These are phyloP conservation scores for Vitis amurensis DNA, from an alignment of 164 flowering plant species.

Conservation along the genomic window DNA sequence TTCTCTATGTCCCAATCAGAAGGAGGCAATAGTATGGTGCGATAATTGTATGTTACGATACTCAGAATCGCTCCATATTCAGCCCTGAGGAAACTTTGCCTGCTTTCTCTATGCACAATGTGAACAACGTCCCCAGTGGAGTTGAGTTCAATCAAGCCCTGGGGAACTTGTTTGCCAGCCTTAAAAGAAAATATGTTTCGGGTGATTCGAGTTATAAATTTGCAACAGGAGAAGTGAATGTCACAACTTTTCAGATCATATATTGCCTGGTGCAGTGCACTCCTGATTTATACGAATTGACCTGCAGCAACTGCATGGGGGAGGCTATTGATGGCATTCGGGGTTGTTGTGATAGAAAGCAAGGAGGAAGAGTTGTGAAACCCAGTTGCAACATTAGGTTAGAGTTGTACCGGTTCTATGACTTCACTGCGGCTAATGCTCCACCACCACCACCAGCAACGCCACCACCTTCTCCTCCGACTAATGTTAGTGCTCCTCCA, in stretches of 20 bases:
- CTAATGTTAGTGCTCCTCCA: no score
- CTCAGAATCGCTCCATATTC: conserved; percentile 19
- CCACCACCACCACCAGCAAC: not conserved
- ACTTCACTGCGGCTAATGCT: not conserved
- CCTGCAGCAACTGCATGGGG: conserved; percentile 30
- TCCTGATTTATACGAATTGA: conserved; percentile 19
- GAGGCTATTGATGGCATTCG: not conserved
- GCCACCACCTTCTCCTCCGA: not conserved
- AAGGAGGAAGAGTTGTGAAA: conserved; percentile 27
- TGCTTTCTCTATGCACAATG: not conserved
- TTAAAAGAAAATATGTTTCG: no score
- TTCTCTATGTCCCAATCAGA: conserved; percentile 14
- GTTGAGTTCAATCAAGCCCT: conserved; percentile 8
- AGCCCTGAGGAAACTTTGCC: not conserved
- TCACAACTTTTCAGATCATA: conserved; percentile 13
- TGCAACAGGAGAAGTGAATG: conserved; percentile 4
- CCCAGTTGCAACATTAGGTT: conserved; percentile 35
- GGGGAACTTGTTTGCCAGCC: not conserved
- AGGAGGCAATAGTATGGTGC: conserved; percentile 27
- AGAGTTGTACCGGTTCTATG: conserved; percentile 27
- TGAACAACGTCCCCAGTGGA: conserved; percentile 2
- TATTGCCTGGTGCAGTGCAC: conserved; percentile 42
- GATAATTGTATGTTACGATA: conserved; percentile 37
- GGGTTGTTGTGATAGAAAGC: conserved; percentile 14
- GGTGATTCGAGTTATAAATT: conserved; percentile 7